phyloP scores from a whole-genome alignment of 805 yeast genomes.

The Ascoidea asiatica region DNA sequence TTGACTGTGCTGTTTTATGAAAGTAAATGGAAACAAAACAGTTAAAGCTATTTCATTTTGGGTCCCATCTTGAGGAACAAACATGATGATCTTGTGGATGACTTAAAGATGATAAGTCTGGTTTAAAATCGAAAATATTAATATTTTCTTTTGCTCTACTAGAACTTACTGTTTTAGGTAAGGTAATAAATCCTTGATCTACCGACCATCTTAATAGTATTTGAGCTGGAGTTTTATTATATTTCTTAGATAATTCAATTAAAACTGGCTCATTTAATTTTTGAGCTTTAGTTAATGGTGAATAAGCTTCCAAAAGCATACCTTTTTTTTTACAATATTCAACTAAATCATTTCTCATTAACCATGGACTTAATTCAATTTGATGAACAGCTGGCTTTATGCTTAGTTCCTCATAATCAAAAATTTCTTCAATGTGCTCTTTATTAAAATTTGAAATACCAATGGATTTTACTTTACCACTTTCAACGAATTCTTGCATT shows the following conservation, averaged over 20 bases:
- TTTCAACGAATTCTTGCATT: conserved; percentile 52
- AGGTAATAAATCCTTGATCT: conserved; percentile 41
- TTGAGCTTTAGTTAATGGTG: conserved; percentile 47
- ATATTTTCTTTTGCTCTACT: conserved; percentile 28
- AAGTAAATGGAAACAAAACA: too few relatives aligned
- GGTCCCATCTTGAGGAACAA: conserved; percentile 22
- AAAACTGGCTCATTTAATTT: conserved; percentile 32
- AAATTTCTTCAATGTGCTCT: conserved; percentile 44
- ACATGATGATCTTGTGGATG: conserved; percentile 23
- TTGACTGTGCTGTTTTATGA: too few relatives aligned
- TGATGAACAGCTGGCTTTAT: conserved; percentile 43
- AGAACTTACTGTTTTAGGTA: conserved; percentile 30
- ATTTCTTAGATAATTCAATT: conserved; percentile 25
- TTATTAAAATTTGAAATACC: conserved; percentile 70
- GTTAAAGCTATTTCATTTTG: too few relatives aligned
- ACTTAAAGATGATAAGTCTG: conserved; percentile 16
- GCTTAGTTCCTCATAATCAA: conserved; percentile 37
- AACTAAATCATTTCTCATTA: conserved; percentile 25
- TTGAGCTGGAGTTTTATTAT: conserved; percentile 32
- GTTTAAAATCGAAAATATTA: conserved; percentile 26
- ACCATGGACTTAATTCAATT: conserved; percentile 41
- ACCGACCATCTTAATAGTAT: conserved; percentile 45
- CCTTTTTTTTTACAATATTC: conserved; percentile 29
- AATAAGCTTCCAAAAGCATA: conserved; percentile 45
- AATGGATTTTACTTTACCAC: conserved; percentile 42